Evolutionary conservation across 257 asterid species (phyloP).

Genomic region (Oldenlandia corymbosa): DNA sequence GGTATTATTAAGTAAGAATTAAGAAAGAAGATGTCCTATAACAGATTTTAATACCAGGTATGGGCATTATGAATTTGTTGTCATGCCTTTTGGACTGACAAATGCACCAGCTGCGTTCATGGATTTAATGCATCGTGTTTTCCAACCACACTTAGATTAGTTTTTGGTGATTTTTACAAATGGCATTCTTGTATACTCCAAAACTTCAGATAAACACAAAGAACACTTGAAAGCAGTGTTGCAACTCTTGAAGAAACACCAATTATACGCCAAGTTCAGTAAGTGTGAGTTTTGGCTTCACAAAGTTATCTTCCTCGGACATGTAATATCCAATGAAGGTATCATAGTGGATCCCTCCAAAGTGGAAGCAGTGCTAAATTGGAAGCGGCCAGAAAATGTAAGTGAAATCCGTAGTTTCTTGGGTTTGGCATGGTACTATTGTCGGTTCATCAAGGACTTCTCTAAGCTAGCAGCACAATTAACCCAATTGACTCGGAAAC

Average conservation of each 20-base stretch:
- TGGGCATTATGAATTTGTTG: neutral
- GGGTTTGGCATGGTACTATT: slow-evolving; percentile 4
- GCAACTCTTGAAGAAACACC: neutral
- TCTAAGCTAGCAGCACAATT: neutral
- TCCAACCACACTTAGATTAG: neutral
- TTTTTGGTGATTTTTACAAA: neutral
- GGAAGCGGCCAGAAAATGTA: neutral
- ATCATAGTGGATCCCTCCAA: neutral
- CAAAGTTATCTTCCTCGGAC: neutral
- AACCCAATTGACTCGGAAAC: neutral
- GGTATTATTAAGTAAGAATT: neutral
- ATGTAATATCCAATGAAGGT: neutral
- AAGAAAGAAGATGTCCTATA: neutral
- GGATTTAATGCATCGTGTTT: neutral
- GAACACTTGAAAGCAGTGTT: neutral
- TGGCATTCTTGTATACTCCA: neutral
- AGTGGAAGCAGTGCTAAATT: neutral
- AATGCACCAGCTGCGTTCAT: neutral
- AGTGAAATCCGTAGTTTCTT: neutral
- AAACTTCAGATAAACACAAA: neutral
- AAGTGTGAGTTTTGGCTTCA: neutral
- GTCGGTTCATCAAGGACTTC: neutral
- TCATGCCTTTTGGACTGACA: neutral
- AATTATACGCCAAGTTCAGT: neutral
- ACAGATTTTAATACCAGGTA: neutral